Base-by-base conservation (phyloP, 176 grass and related monocot genomes). In the Oryza meridionalis region DNA sequence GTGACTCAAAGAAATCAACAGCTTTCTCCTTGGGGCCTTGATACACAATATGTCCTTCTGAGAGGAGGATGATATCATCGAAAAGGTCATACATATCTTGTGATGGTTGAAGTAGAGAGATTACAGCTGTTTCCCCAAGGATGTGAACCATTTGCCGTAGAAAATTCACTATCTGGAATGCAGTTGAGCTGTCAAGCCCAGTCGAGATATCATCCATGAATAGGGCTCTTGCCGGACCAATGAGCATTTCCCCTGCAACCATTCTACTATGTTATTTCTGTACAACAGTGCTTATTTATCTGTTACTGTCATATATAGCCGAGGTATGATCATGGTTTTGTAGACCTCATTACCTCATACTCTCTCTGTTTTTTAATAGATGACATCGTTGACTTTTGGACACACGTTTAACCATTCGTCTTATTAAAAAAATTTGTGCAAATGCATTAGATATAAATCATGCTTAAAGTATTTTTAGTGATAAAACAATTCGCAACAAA, bases 191-290 rank as follows among this genome's bases (percentile, higher is more conserved):
- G 50, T 94, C 92, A 27, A 94, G 86, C 1, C 92, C 92, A 58
- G 84, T 94, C 1, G 92, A 94, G 71, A 94, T 91, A 45, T 94
- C 92, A 63, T 94, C 92, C 92, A 94, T 94, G 85, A 94, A 91
- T 35, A 89, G 75, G 4, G 70, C 81, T 89, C 78, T 94, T 8
- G 92, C 79, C 0, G 89, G 92, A 58, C 92, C 74, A 47, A 94
- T 79, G 70, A 94, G 77, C 84, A 90, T 90, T 84, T 94, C 92
- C 68, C 92, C 92, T 94, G 59, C 72, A 81, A 72, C 55, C 38
- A 55, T 42, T 68, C 35, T 73, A 8, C 9, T 55, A 42, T 53
- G 42, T 80, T 13, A 61, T 33, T 3, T 65, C 17, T 37, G 76
- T 65, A 65, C 9, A 15, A 15, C 49, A 5, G 49, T 51, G 13